Percentiles rank a stretch among this genome's conserved stretches.
phyloP scores from a whole-genome alignment of 75 land plant genomes.

The Larix kaempferi region DNA sequence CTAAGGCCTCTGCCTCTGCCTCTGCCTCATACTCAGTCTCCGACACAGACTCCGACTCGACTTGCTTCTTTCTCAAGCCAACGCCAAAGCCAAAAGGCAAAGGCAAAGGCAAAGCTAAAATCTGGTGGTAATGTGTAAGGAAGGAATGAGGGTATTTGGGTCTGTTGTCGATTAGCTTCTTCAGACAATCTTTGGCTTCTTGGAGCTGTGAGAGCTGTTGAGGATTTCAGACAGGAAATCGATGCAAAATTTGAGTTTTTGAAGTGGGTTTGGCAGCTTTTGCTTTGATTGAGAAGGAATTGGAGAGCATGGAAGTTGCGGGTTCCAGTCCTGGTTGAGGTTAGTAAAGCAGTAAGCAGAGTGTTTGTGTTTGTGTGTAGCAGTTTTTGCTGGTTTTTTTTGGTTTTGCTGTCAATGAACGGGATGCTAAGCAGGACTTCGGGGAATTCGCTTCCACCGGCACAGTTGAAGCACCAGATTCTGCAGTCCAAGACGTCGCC shows the following conservation, averaged over 20 bases:
- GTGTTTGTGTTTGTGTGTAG: background rate
- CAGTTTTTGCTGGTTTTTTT: background rate
- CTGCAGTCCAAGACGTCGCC: background rate
- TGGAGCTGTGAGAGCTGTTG: background rate
- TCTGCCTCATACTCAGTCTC: background rate
- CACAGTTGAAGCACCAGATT: background rate
- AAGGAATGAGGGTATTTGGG: background rate
- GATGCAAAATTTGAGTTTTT: background rate
- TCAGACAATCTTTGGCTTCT: background rate
- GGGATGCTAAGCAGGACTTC: conserved; percentile 11
- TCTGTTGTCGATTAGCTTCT: background rate
- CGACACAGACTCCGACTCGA: background rate
- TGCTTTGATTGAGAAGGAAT: background rate
- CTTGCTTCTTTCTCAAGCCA: conserved; percentile 3
- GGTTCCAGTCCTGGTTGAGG: conserved; percentile 8
- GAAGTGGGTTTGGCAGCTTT: conserved; percentile 2
- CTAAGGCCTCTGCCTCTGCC: background rate
- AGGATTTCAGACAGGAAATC: background rate
- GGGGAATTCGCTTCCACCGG: conserved; percentile 7
- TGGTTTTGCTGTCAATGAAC: background rate
- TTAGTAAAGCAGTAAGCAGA: background rate
- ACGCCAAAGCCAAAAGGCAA: too few relatives aligned
- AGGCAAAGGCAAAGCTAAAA: too few relatives aligned
- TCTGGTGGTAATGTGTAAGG: background rate
- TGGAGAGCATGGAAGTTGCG: conserved; percentile 5